Conservation (phyloP, 768 basidiomycete genomes). For the Mycena floridula region DNA sequence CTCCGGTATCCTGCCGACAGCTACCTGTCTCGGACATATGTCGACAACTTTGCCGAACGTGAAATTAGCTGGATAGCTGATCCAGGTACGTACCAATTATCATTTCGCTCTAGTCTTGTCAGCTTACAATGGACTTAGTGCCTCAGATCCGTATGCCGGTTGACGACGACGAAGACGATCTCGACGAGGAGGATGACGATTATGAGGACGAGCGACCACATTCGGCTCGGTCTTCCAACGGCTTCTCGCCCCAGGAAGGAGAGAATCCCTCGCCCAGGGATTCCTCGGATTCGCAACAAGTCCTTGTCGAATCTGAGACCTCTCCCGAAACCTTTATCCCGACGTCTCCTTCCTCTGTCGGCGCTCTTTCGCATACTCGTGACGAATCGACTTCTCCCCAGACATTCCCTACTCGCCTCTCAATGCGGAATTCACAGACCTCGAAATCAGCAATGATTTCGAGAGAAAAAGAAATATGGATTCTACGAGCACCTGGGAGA, state of each 20-base stretch:
- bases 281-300: slow-evolving; percentile 54
- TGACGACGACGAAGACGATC: slow-evolving; percentile 49
- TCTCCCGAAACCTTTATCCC: slow-evolving; percentile 46
- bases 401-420: slow-evolving; percentile 50
- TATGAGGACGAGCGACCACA: slow-evolving; percentile 41
- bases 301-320: slow-evolving; percentile 59
- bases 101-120: slow-evolving; percentile 5
- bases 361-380: slow-evolving; percentile 32
- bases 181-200: slow-evolving; percentile 36
- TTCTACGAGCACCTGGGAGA: slow-evolving; percentile 61
- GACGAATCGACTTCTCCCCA: slow-evolving; percentile 45
- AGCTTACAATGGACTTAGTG: slow-evolving; percentile 27
- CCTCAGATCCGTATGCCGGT: slow-evolving; percentile 62
- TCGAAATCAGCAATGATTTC: slow-evolving; percentile 42
- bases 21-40: slow-evolving; percentile 42
- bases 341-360: slow-evolving; percentile 43
- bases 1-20: slow-evolving; percentile 55
- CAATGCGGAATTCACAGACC: slow-evolving; percentile 41
- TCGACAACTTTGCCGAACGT: slow-evolving; percentile 40
- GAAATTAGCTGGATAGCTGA: slow-evolving; percentile 76
- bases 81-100: slow-evolving; percentile 45
- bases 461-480: slow-evolving; percentile 56
- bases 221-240: slow-evolving; percentile 42
- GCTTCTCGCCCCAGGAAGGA: slow-evolving; percentile 37
- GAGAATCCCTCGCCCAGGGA: slow-evolving; percentile 48